Conservation (phyloP, 148 eudicot genomes). For the Selenicereus undatus region DNA sequence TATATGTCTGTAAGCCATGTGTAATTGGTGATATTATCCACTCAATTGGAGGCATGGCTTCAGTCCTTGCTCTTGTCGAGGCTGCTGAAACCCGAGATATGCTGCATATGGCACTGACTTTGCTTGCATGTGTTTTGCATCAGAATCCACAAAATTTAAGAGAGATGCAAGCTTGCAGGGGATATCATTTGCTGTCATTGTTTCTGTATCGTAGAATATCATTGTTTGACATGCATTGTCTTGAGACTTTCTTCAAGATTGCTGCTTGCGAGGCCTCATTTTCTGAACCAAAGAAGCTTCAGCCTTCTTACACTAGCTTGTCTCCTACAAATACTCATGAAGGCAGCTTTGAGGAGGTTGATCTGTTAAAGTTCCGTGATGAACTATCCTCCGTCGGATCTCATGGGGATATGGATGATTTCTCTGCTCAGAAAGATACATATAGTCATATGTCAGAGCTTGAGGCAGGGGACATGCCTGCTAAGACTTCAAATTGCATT, state of each 20-base stretch:
- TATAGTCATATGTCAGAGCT: slow-evolving; percentile 90
- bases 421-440: slow-evolving; percentile 76
- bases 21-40: slow-evolving; percentile 89
- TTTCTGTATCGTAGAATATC: slow-evolving; percentile 87
- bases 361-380: slow-evolving; percentile 75
- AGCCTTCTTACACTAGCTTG: slow-evolving; percentile 33
- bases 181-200: slow-evolving; percentile 88
- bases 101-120: slow-evolving; percentile 88
- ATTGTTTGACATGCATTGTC: slow-evolving; percentile 90
- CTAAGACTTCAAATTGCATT: slow-evolving; percentile 90
- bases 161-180: slow-evolving; percentile 90
- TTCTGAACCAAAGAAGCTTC: slow-evolving; percentile 70
- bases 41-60: slow-evolving; percentile 92
- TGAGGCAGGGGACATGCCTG: slow-evolving; percentile 59
- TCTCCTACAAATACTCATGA: slow-evolving; percentile 43
- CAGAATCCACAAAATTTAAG: slow-evolving; percentile 91
- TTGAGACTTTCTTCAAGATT: slow-evolving; percentile 92
- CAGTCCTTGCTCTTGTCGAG: slow-evolving; percentile 93
- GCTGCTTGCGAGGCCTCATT: slow-evolving; percentile 99
- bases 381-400: slow-evolving; percentile 83
- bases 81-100: slow-evolving; percentile 97
- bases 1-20: slow-evolving; percentile 76
- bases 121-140: slow-evolving; percentile 92
- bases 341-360: slow-evolving; percentile 65
- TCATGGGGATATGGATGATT: slow-evolving; percentile 89